Evolutionary conservation across 805 yeast genomes (phyloP), one percentile per base, ranked within the genome.

Genomic region (Pichia nakasei): DNA sequence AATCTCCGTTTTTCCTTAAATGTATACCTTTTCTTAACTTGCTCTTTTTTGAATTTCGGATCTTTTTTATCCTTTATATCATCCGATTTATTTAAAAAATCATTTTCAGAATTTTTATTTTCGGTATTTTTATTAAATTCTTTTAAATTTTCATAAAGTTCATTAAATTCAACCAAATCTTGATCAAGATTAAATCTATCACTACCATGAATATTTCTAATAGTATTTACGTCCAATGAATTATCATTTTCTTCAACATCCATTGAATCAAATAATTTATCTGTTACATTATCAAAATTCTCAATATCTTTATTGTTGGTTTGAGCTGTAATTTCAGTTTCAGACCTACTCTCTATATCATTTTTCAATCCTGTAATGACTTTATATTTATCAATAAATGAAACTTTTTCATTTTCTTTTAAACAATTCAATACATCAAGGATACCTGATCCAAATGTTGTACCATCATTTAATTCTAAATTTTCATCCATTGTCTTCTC

Each of bases 1-100:
- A 42, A 33, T 22, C 47, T 48, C 9, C 48, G 22, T 27, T 50
- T 52, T 24, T 57, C 50, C 3, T 33, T 26, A 7, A 22, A 12
- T n/a, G 37, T 24, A 41, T 48, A 48, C 21, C 11, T 35, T 19
- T 39, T 43, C 33, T 38, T 38, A 9, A 40, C 19, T 34, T 32
- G 17, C 22, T 9, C 15, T 12, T 11, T 21, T 22, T 39, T 15
- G 9, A 20, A 8, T 3, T 17, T 20, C 9, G 2, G 3, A n/a
- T 32, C 7, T 3, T 17, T 2, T 3, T 32, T 32, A 17, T 32
- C 11, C 19, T 32, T 3, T 17, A 18, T 32, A 17, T 18, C 19
- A 32, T 2, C 9, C 2, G 2, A 17, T 18, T 32, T 11, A 9
- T 9, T 18, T 29, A 8, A 11, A 22, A 19, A 35, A 17, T 24